Conservation (phyloP, 306 rosid genomes). For the Mucuna pruriens region DNA sequence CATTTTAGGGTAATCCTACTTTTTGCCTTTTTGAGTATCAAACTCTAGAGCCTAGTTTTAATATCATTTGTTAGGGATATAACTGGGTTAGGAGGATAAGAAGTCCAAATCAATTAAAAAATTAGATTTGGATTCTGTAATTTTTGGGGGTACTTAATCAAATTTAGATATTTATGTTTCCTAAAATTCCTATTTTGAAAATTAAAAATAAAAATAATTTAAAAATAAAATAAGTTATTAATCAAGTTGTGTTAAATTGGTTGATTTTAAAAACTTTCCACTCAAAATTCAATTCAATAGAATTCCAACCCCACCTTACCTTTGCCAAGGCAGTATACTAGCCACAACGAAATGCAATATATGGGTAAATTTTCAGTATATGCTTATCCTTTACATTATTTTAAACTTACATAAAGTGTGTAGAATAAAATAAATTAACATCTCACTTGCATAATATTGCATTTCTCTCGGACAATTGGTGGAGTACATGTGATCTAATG, state of each 20-base stretch:
- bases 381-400: not conserved
- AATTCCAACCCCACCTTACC: no score
- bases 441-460: not conserved
- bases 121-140: no score
- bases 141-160: not conserved
- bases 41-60: not conserved
- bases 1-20: not conserved
- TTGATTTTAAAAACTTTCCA: no score
- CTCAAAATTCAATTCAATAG: no score
- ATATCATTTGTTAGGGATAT: not conserved
- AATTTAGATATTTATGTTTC: not conserved
- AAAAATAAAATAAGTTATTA: no score
- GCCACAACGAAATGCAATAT: not conserved
- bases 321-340: not conserved
- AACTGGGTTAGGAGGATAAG: not conserved
- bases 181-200: not conserved
- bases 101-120: not conserved
- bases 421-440: not conserved
- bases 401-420: not conserved
- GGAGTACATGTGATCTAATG: not conserved
- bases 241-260: no score
- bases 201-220: not conserved
- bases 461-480: not conserved
- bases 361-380: not conserved
- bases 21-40: not conserved